Percentiles rank a stretch among this genome's conserved stretches.
Evolutionary conservation across 805 yeast species (phyloP).

Genomic region (Yueomyces sinensis): DNA sequence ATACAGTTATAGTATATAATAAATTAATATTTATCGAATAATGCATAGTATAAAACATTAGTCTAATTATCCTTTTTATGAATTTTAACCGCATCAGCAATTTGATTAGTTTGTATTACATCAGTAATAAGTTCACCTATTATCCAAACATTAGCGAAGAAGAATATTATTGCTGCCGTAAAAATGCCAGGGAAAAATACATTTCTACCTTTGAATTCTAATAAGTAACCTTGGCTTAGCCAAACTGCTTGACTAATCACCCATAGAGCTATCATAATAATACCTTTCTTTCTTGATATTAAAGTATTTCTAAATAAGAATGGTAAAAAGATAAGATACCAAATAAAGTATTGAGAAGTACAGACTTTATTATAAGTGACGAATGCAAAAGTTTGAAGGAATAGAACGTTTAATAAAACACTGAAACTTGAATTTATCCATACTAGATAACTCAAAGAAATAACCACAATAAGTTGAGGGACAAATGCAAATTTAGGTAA

Average conservation of each 20-base stretch:
- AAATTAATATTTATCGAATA: too few relatives aligned
- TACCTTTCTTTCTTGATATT: slow-evolving; percentile 27
- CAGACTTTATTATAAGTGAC: slow-evolving; percentile 71
- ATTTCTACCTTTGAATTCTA: slow-evolving; percentile 66
- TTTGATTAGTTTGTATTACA: too few relatives aligned
- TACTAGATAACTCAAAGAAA: slow-evolving; percentile 6
- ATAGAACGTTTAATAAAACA: slow-evolving; percentile 39
- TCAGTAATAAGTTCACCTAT: slow-evolving; percentile 43
- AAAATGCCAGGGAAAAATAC: slow-evolving; percentile 52
- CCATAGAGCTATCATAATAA: slow-evolving; percentile 44
- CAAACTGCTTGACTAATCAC: slow-evolving; percentile 56
- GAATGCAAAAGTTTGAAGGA: slow-evolving; percentile 68
- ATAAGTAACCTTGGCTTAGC: slow-evolving; percentile 62
- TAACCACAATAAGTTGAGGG: slow-evolving; percentile 54
- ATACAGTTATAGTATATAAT: too few relatives aligned
- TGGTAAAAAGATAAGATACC: slow-evolving; percentile 85
- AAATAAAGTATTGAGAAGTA: slow-evolving; percentile 90
- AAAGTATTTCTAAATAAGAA: slow-evolving; percentile 42
- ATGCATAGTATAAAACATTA: too few relatives aligned
- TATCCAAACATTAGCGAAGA: slow-evolving; percentile 46
- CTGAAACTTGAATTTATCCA: slow-evolving; percentile 20
- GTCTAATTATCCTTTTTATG: too few relatives aligned
- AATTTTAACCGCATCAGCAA: too few relatives aligned
- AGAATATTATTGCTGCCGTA: slow-evolving; percentile 43
- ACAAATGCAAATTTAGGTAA: slow-evolving; percentile 49